Conservation (phyloP, 768 basidiomycete genomes). For the Amanita molliuscula region DNA sequence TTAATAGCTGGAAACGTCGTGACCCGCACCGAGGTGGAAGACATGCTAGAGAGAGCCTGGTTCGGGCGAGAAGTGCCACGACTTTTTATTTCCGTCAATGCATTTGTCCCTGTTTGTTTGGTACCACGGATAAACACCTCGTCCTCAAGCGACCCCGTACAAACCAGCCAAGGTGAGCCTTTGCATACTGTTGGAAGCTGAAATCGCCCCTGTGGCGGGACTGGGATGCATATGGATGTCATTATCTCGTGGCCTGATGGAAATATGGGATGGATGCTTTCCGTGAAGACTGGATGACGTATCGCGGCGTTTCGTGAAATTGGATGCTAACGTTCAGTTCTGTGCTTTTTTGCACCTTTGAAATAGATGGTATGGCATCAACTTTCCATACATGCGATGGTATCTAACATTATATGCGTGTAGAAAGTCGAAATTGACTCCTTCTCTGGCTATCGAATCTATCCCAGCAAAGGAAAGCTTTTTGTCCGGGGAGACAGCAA, state of each 20-base stretch:
- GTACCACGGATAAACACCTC: not conserved
- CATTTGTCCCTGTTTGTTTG: conserved; percentile 5
- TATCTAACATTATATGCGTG: conserved; percentile 15
- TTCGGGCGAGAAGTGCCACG: not conserved
- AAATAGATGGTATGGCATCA: conserved; percentile 30
- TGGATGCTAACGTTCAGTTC: not conserved
- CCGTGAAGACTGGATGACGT: not conserved
- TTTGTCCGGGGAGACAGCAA: conserved; percentile 96
- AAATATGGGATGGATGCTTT: not conserved
- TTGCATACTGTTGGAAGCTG: not conserved
- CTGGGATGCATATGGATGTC: not conserved
- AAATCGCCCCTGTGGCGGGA: not conserved
- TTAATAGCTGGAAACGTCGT: conserved; percentile 73
- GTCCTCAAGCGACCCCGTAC: not conserved
- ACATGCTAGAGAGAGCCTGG: conserved; percentile 18
- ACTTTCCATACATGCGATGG: conserved; percentile 10
- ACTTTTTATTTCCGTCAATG: conserved; percentile 2
- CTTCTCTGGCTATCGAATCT: conserved; percentile 96
- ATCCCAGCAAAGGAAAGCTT: conserved; percentile 94
- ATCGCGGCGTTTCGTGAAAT: not conserved
- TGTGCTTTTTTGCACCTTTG: conserved; percentile 2
- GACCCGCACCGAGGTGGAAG: conserved; percentile 37
- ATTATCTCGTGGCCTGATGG: not conserved
- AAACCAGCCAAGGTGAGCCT: conserved; percentile 1
- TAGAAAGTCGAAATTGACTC: conserved; percentile 98